A percentile compares a stretch with the other conserved stretches of the same genome.
Evolutionary conservation across 1,139 yeast species (phyloP).

Genomic region (Magnusiomyces magnusii): DNA sequence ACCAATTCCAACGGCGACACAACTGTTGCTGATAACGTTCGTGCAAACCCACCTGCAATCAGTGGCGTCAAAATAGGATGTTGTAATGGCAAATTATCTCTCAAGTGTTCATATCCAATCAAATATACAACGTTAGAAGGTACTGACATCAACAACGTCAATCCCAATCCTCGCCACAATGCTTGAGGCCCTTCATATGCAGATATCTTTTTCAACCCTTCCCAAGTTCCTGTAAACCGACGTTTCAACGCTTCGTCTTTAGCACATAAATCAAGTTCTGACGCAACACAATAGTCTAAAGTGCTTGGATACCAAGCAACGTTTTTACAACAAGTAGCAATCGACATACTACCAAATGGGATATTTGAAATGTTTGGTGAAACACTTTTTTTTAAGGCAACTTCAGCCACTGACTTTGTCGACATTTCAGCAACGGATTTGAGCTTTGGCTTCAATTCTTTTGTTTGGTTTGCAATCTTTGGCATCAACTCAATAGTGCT

Average conservation of each 20-base stretch:
- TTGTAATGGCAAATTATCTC: conserved; percentile 63
- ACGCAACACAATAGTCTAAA: conserved; percentile 36
- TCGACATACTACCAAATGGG: conserved; percentile 16
- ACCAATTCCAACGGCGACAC: conserved; percentile 84
- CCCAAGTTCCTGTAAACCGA: conserved; percentile 51
- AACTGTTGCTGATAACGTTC: conserved; percentile 74
- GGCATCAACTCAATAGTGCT: conserved; percentile 25
- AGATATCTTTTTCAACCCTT: conserved; percentile 61
- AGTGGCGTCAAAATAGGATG: conserved; percentile 58
- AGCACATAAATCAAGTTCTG: conserved; percentile 33
- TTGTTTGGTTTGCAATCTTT: conserved; percentile 19
- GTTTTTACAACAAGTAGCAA: conserved; percentile 37
- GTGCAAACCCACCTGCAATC: conserved; percentile 77
- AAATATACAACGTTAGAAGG: conserved; percentile 93
- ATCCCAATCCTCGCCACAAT: conserved; percentile 82
- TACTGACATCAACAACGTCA: conserved; percentile 79
- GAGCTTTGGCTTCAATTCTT: background rate
- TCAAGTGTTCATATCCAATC: conserved; percentile 81
- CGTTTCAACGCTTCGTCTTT: conserved; percentile 31
- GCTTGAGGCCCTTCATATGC: conserved; percentile 67
- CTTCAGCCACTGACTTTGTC: too few relatives aligned
- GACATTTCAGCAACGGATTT: too few relatives aligned
- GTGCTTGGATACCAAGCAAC: conserved; percentile 37
- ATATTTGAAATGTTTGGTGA: conserved; percentile 7
- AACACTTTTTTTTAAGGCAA: too few relatives aligned